Base-by-base conservation (phyloP, 306 rosid genomes). In the Sesbania bispinosa region DNA sequence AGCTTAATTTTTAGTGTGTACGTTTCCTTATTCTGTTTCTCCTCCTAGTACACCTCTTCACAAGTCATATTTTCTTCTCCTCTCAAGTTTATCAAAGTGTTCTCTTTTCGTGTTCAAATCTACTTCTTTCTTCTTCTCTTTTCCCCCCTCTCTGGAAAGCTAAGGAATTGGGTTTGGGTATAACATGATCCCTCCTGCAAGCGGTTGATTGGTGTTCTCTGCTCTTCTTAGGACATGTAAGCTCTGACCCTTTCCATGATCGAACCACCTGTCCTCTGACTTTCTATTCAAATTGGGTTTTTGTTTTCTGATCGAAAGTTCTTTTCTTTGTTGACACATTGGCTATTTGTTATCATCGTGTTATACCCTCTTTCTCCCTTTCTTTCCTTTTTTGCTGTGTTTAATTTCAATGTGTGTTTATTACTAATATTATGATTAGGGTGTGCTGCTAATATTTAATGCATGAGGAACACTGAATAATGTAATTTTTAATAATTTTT, bases 181-280 rank as follows among this genome's bases (percentile, higher is more conserved):
- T 52, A 8, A 67, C 69, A 7, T 32, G 57, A 53, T 67, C 21
- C 69, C 62, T 65, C 38, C 39, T 42, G 50, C 67, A 16, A 27
- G 78, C 11, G 69, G 63, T 79, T 80, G 57, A 67, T 77, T 43
- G 71, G 68, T 57, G 1, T 51, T 50, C 77, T 55, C 41, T 54
- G 15, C 16, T 69, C 57, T 69, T 72, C 77, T 53, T 21, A 1
- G 55, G 26, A 51, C 74, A 63, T 33, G 84, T 81, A 65, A 81
- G 85, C 71, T 52, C 15, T 6, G 7, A 60, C 51, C 51, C 52
- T 54, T 29, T 42, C 29, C 42, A 57, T 65, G 5, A 48, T 67
- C 60, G 2, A 67, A 8, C 18, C 21, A 64, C 19, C 70, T 32
- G 9, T 55, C 23, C 57, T 67, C 10, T 70, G 18, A 36, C 27